Evolutionary conservation across 1,139 yeast species (phyloP).

Genomic region (Saccharomyces pastorianus): DNA sequence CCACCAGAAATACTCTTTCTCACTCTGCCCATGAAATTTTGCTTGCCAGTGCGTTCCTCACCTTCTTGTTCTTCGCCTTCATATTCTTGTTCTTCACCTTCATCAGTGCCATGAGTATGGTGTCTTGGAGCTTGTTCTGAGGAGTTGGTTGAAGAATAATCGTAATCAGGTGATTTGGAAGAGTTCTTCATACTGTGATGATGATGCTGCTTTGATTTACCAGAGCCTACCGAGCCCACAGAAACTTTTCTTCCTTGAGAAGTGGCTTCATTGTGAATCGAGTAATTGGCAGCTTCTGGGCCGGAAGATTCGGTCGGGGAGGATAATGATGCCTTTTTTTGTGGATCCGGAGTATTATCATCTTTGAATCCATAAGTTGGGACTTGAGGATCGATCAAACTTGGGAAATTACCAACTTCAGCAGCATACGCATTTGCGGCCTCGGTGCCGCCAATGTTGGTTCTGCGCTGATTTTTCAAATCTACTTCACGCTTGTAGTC

Average conservation of each 20-base stretch:
- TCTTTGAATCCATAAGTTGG: constrained; percentile 18
- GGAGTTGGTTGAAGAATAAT: not conserved
- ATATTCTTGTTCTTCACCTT: not conserved
- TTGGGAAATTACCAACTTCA: constrained; percentile 18
- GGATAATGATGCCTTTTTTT: not conserved
- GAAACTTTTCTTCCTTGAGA: not conserved
- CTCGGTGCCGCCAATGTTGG: constrained; percentile 1
- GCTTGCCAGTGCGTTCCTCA: not conserved
- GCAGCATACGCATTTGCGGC: constrained; percentile 7
- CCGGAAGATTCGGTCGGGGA: not conserved
- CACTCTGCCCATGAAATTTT: not conserved
- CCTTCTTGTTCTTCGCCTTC: not conserved
- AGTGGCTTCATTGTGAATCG: not conserved
- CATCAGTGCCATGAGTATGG: not conserved
- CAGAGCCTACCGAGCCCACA: not conserved
- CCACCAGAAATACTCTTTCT: constrained; percentile 2
- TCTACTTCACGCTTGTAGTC: not conserved
- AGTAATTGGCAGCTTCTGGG: not conserved
- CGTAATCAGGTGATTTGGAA: not conserved
- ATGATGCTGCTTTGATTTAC: not conserved
- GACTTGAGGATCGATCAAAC: constrained; percentile 20
- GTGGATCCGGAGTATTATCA: not conserved
- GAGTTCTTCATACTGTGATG: not conserved
- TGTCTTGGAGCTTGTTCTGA: not conserved
- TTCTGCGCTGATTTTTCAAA: constrained; percentile 3